These are phyloP conservation scores for Coemansia sp. DNA, from an alignment of 192 early-diverging fungal species.

Conservation along the genomic window DNA sequence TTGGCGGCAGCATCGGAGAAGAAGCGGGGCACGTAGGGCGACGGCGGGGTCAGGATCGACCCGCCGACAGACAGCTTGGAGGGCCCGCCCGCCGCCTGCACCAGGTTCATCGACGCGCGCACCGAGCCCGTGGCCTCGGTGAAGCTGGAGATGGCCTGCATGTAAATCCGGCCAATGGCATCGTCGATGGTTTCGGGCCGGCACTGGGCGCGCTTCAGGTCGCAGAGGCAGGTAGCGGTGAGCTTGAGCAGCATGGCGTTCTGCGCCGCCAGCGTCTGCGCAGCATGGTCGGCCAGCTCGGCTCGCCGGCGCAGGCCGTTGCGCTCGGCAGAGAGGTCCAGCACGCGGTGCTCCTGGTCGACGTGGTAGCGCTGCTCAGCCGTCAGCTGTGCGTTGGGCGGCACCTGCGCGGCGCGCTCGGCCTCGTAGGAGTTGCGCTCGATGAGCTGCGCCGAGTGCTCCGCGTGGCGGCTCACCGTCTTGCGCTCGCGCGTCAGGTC, in stretches of 20 bases:
- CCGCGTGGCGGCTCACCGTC: slow-evolving; percentile 36
- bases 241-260: slow-evolving; percentile 41
- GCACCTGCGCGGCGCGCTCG: slow-evolving; percentile 41
- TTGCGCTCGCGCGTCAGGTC: slow-evolving; percentile 48
- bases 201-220: slow-evolving; percentile 28
- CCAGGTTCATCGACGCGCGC: slow-evolving; percentile 33
- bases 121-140: slow-evolving; percentile 38
- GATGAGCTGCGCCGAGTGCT: slow-evolving; percentile 41
- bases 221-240: slow-evolving; percentile 39
- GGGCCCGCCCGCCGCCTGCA: slow-evolving; percentile 31
- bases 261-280: slow-evolving; percentile 20
- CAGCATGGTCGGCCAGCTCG: slow-evolving; percentile 42
- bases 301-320: slow-evolving; percentile 36
- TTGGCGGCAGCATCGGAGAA: slow-evolving; percentile 2
- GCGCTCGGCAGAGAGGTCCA: slow-evolving; percentile 50
- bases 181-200: slow-evolving; percentile 9
- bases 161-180: slow-evolving; percentile 40
- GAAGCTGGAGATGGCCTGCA: slow-evolving; percentile 50
- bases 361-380: slow-evolving; percentile 53
- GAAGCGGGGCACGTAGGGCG: slow-evolving; percentile 35
- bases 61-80: slow-evolving; percentile 35
- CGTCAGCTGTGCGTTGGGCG: slow-evolving; percentile 37
- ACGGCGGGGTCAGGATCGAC: slow-evolving; percentile 38
- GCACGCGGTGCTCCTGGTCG: slow-evolving; percentile 44
- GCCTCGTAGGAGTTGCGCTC: slow-evolving; percentile 42